Base-by-base conservation (phyloP, 2,329 filamentous ascomycete species). In the Leptosphaerulina australis region DNA sequence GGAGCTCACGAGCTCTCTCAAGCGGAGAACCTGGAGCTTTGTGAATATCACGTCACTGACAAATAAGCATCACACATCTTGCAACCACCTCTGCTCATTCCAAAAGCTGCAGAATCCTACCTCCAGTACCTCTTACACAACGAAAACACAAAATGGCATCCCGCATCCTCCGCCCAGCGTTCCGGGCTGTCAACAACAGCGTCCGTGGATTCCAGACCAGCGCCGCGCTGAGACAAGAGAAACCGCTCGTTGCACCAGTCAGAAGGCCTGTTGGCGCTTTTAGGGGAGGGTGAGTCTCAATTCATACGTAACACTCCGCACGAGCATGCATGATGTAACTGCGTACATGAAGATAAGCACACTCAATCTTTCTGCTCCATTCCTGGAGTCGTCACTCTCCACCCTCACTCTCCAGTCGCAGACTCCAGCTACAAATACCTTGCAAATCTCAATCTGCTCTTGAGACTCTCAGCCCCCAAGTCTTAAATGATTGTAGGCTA, bases 211-310 rank as follows among this genome's bases (percentile, higher is more conserved):
- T 78, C 67, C 72, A 77, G 57, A 76, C 74, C 38, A 75, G 65
- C 50, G 58, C 61, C 11, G 59, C 44, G 2, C 35, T 70, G 60
- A 68, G 62, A 47, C 59, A 64, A 45, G 70, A 71, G 20, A 61
- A 47, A 41, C 73, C 55, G 39, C 72, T 75, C 29, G 65, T 65
- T 49, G 72, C 71, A 18, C 72, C 84, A 21, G 76, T 79, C n/a
- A 80, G 78, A 70, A 88, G 83, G 71, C 86, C 87, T 6, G 81
- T 88, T 43, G 86, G 86, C 47, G 86, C 86, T 61, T 89, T 89
- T 69, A 77, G 87, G 68, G 86, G 85, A 78, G 86, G 86, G 87
- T 89, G 73, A 79, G 84, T 79, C 10, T 29, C 8, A 3, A 10
- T 38, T 36, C 30, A 7, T 2, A 11, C 10, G 24, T 4, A 11